A percentile compares a stretch with the other conserved stretches of the same genome.
These are phyloP conservation scores for Gymnopilus junonius DNA, from an alignment of 768 basidiomycete species.

Conservation along the genomic window DNA sequence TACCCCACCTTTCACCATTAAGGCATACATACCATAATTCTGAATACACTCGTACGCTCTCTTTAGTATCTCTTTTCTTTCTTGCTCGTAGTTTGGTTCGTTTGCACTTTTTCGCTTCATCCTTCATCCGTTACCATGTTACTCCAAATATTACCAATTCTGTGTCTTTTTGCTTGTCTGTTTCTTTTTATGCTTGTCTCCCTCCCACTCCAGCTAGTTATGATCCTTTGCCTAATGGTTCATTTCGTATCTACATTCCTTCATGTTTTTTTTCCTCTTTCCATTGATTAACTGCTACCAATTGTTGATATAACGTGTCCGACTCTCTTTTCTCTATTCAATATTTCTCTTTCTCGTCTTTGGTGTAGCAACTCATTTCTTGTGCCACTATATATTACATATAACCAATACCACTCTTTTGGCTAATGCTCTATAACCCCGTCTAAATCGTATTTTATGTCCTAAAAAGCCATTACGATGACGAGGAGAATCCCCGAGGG, in stretches of 20 bases:
- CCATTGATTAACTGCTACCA: slow-evolving; percentile 19
- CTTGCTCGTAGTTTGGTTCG: slow-evolving; percentile 1
- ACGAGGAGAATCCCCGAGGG: no score
- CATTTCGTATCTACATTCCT: slow-evolving; percentile 32
- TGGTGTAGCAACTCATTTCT: slow-evolving; percentile 26
- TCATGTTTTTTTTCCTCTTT: slow-evolving; percentile 23
- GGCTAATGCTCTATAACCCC: background rate
- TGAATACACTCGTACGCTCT: slow-evolving; percentile 8
- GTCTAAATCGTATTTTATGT: background rate
- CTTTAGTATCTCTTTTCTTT: slow-evolving; percentile 13
- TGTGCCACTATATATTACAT: slow-evolving; percentile 30
- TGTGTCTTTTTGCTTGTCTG: slow-evolving; percentile 3
- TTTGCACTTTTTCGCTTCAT: slow-evolving; percentile 2
- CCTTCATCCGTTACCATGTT: slow-evolving; percentile 3
- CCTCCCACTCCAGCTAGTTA: slow-evolving; percentile 23
- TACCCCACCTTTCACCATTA: background rate
- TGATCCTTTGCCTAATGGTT: slow-evolving; percentile 31
- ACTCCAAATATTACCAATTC: background rate
- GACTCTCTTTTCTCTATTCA: background rate
- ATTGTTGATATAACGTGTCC: slow-evolving; percentile 1
- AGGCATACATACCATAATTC: slow-evolving; percentile 6
- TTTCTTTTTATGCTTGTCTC: slow-evolving; percentile 12
- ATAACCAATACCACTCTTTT: slow-evolving; percentile 35
- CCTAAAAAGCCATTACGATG: no score
- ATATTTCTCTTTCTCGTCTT: slow-evolving; percentile 11